Conservation (phyloP, 768 basidiomycete genomes). For the Suillus plorans region DNA sequence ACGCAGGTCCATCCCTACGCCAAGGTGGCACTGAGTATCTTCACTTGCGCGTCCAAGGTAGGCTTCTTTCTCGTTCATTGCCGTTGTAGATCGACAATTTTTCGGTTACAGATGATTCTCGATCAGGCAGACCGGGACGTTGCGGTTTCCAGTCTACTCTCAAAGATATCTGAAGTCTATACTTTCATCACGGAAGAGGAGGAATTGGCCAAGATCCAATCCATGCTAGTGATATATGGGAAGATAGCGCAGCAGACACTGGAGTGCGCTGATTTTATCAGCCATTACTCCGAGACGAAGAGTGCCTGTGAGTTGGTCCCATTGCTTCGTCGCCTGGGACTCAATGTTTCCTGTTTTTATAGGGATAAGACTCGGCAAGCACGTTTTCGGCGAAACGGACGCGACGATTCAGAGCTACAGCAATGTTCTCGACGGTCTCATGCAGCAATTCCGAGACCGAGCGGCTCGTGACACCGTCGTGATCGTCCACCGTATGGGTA, state of each 20-base stretch:
- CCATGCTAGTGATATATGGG: background rate
- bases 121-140: background rate
- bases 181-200: conserved; percentile 3
- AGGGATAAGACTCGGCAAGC: conserved; percentile 2
- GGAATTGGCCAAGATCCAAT: background rate
- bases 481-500: background rate
- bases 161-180: background rate
- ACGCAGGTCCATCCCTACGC: background rate
- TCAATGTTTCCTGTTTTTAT: background rate
- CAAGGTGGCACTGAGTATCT: background rate
- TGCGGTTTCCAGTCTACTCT: background rate
- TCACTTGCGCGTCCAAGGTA: background rate
- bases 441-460: conserved; percentile 5
- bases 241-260: conserved; percentile 15
- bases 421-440: conserved; percentile 1
- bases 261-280: conserved; percentile 29
- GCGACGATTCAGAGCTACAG: background rate
- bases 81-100: too few relatives aligned
- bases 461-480: background rate
- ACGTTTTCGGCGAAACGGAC: background rate
- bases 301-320: conserved; percentile 16
- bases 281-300: conserved; percentile 25
- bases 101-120: background rate
- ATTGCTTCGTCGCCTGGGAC: fast-evolving
- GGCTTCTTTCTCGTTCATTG: background rate